Evolutionary conservation across 2,329 filamentous ascomycete genomes (phyloP).

Genomic region (Paecilomyces formosus): DNA sequence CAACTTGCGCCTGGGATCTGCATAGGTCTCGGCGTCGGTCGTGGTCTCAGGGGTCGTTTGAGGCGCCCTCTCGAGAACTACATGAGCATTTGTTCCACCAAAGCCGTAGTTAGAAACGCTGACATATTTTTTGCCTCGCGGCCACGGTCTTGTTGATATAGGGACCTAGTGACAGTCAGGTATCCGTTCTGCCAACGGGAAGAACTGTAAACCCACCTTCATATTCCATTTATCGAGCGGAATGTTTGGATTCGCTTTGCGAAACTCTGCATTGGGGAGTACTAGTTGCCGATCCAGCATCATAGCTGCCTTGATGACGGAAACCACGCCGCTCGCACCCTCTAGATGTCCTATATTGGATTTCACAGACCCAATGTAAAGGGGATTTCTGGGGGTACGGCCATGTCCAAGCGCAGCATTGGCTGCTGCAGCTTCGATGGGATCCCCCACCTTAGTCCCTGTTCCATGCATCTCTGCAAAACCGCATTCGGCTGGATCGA

Average conservation of each 20-base stretch:
- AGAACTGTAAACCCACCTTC: slow-evolving; percentile 18
- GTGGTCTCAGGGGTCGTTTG: background rate
- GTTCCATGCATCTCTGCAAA: slow-evolving; percentile 19
- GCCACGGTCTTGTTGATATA: slow-evolving; percentile 21
- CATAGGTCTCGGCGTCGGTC: slow-evolving; percentile 5
- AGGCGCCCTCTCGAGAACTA: slow-evolving; percentile 13
- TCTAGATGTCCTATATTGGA: slow-evolving; percentile 20
- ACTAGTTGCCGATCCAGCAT: slow-evolving; percentile 39
- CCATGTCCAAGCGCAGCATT: slow-evolving; percentile 9
- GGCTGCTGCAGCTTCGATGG: slow-evolving; percentile 12
- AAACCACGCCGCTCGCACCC: slow-evolving; percentile 31
- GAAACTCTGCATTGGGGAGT: slow-evolving; percentile 37
- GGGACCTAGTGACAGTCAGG: slow-evolving; percentile 8
- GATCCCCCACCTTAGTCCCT: slow-evolving; percentile 17
- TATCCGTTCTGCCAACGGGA: slow-evolving; percentile 18
- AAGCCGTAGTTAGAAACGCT: slow-evolving; percentile 21
- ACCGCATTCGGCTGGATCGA: background rate
- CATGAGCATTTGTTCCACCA: slow-evolving; percentile 23
- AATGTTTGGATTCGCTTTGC: slow-evolving; percentile 30
- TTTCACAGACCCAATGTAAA: slow-evolving; percentile 15
- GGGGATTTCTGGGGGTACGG: slow-evolving; percentile 4
- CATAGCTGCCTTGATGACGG: slow-evolving; percentile 35
- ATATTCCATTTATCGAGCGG: slow-evolving; percentile 29
- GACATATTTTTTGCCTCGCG: slow-evolving; percentile 15
- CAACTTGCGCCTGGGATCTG: slow-evolving; percentile 9